Conservation (phyloP, 495 filamentous ascomycete species). For the Neurospora discreta region DNA sequence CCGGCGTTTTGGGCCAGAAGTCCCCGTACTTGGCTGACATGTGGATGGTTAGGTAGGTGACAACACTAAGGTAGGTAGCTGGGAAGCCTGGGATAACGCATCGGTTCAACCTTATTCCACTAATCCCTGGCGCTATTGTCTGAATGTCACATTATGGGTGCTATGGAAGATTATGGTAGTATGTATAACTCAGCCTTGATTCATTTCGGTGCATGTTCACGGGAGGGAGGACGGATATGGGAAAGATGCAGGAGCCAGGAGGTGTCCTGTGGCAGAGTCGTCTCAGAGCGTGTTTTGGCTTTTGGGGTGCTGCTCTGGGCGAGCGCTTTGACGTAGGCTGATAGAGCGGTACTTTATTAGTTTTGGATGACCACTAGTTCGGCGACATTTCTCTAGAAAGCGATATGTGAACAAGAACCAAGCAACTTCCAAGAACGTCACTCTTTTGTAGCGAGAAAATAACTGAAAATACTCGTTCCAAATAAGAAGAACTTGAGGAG, state of each 20-base stretch:
- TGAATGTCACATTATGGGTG: not conserved
- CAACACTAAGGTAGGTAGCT: not conserved
- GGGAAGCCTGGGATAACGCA: not conserved
- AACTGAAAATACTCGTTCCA: not conserved
- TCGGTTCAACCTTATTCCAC: not conserved
- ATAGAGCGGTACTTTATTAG: not conserved
- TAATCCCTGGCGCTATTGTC: not conserved
- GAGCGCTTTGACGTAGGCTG: not conserved
- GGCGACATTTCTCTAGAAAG: too few species aligned
- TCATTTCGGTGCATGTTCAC: slow-evolving; percentile 4
- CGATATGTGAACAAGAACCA: too few species aligned
- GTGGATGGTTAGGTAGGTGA: not conserved
- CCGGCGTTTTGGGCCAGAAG: not conserved
- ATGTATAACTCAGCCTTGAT: not conserved
- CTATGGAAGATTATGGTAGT: not conserved
- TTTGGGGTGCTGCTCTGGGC: slow-evolving; percentile 6
- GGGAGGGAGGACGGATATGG: slow-evolving; percentile 9
- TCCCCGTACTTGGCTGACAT: not conserved
- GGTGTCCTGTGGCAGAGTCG: slow-evolving; percentile 33
- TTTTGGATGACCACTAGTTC: not conserved
- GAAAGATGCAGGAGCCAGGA: slow-evolving; percentile 16
- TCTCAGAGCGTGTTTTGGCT: slow-evolving; percentile 39
- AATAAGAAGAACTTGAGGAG: not conserved
- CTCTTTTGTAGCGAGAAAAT: not conserved
- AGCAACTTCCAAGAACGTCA: not conserved